Evolutionary conservation across 176 grass and related monocot species (phyloP), one percentile per base, ranked within the genome.

Genomic region (Alopecurus myosuroides): DNA sequence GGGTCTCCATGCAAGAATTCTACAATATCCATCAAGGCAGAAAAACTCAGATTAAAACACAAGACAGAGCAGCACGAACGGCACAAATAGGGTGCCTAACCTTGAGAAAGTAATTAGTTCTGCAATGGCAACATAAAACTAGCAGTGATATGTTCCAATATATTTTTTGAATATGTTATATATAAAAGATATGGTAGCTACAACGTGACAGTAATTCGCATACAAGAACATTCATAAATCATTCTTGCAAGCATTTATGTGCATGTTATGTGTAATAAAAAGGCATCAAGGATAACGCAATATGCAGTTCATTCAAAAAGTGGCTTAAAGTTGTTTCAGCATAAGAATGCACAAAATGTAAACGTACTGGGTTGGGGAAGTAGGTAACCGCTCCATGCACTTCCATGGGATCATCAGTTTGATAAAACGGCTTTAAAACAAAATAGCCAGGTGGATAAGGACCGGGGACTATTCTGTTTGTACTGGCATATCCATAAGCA

Each of bases 351-450:
- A 20, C 22, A 87, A 75, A 25, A 69, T 53, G 55, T 76, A 26
- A 85, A 83, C 82, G 29, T 91, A 95, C 93, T 77, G 72, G 80
- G 45, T 93, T 80, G 7, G 96, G 91, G 69, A 95, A 91, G 89
- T 95, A 95, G 57, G 93, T 89, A 66, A 88, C 91, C 77, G 91
- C 93, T 84, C 91, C 96, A 80, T 70, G 87, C 75, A 73, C 75
- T 65, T 89, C 89, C 22, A 50, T 74, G 76, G 50, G 56, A 79
- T 90, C 93, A 58, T 93, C 91, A 31, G 69, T 65, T 33, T 81
- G 85, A 85, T 88, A 92, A 74, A 90, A 33, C 53, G 86, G 87
- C 39, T 84, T 86, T 11, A 88, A 1, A 49, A 89, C 37, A 73
- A 84, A 85, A 92, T 85, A 98, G 63, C 85, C 67, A 73, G 86